A percentile compares a stretch with the other conserved stretches of the same genome.
Conservation (phyloP, 1,284 basidiomycete species). For the Cutaneotrichosporon arboriforme region DNA sequence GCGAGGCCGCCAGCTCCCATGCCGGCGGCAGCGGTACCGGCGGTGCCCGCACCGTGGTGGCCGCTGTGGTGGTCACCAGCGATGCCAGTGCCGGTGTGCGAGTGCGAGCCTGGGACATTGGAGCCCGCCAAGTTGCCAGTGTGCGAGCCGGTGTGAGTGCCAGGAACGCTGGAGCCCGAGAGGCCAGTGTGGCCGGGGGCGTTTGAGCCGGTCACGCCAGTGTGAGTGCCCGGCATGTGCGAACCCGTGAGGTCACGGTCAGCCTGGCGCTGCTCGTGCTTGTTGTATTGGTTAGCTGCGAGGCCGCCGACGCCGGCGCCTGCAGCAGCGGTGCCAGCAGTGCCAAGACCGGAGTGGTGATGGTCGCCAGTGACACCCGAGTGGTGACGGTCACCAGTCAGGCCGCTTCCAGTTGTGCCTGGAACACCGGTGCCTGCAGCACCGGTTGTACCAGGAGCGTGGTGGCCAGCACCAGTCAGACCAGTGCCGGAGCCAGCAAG, state of each 20-base stretch:
- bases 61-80: too few species aligned
- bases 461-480: neutral
- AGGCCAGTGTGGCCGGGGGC: too few species aligned
- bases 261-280: neutral
- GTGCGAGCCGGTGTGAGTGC: neutral
- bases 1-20: neutral
- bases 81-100: too few species aligned
- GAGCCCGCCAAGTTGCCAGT: neutral
- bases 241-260: neutral
- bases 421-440: too few species aligned
- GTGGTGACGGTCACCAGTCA: neutral
- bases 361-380: too few species aligned
- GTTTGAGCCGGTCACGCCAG: too few species aligned
- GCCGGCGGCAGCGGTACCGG: neutral
- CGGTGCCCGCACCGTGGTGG: too few species aligned
- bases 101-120: too few species aligned
- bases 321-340: neutral
- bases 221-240: neutral
- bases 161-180: too few species aligned
- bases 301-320: too few species aligned
- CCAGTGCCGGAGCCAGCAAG: neutral
- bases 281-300: neutral
- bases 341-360: too few species aligned
- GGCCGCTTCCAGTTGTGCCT: neutral
- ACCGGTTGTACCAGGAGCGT: too few species aligned